Conservation (phyloP, 495 filamentous ascomycete genomes). For the Penicillium waksmanii region DNA sequence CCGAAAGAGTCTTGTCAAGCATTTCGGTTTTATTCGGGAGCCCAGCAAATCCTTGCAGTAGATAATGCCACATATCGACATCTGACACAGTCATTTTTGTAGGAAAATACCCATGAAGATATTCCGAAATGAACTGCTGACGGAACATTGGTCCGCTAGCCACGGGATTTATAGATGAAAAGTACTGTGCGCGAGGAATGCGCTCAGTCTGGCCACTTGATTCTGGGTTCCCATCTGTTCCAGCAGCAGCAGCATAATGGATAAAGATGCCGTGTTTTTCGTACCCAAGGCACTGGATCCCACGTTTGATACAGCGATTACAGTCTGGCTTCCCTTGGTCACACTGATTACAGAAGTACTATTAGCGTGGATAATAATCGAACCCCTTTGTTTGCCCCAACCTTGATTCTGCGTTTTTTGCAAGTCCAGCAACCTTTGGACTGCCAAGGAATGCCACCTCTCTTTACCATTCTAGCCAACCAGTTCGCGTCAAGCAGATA, state of each 20-base stretch:
- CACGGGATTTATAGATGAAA: not conserved
- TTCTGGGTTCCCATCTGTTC: not conserved
- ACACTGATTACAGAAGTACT: conserved; percentile 2
- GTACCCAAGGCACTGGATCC: conserved; percentile 14
- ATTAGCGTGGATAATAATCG: not conserved
- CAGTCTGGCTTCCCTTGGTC: conserved; percentile 15
- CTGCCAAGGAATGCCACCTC: conserved; percentile 14
- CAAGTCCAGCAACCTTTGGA: conserved; percentile 13
- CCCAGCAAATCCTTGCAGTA: conserved; percentile 1
- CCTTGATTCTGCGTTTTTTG: conserved; percentile 16
- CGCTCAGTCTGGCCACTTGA: not conserved
- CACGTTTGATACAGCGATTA: conserved; percentile 13
- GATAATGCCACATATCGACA: conserved; percentile 12
- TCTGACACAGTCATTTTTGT: conserved; percentile 1
- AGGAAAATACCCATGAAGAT: not conserved
- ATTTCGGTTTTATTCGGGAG: conserved; percentile 7
- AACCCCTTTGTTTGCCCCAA: not conserved
- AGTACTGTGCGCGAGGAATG: not conserved
- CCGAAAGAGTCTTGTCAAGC: conserved; percentile 9
- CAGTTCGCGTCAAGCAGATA: not conserved
- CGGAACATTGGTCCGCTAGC: conserved; percentile 2
- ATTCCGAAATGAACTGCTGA: conserved; percentile 9
- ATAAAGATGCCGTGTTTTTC: conserved; percentile 11
- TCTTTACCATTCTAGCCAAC: not conserved
- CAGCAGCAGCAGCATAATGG: conserved; percentile 3